phyloP scores from a whole-genome alignment of 345 rosid genomes.

The Kernera saxatilis region DNA sequence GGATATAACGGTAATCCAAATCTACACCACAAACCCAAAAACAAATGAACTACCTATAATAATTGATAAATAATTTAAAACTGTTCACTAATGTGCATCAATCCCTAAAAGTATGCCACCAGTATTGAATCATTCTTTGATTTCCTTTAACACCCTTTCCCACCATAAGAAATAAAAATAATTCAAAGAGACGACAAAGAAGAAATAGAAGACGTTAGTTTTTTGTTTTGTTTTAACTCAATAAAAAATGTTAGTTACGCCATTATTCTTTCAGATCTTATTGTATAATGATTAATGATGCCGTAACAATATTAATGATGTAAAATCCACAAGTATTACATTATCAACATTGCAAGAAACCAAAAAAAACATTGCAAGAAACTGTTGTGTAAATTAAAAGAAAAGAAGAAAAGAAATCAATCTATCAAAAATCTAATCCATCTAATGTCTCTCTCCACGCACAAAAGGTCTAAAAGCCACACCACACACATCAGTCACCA shows the following conservation, averaged over 20 bases:
- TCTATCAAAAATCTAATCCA: slow-evolving; percentile 20
- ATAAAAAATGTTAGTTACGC: not conserved
- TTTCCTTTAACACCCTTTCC: not conserved
- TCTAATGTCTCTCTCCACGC: slow-evolving; percentile 29
- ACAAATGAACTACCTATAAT: slow-evolving; percentile 8
- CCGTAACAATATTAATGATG: not conserved
- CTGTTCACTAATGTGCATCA: slow-evolving; percentile 27
- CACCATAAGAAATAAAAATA: not conserved
- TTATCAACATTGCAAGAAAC: slow-evolving; percentile 15
- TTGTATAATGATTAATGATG: not conserved
- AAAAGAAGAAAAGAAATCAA: not conserved
- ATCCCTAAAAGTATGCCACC: slow-evolving; percentile 26
- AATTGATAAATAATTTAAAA: slow-evolving; percentile 1
- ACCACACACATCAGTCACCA: slow-evolving; percentile 38
- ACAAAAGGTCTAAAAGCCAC: slow-evolving; percentile 36
- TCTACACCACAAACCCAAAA: slow-evolving; percentile 10
- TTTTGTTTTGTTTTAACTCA: no score
- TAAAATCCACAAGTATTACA: not conserved
- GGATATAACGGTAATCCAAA: slow-evolving; percentile 18
- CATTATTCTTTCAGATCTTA: slow-evolving; percentile 15
- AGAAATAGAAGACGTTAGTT: not conserved
- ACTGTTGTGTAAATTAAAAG: slow-evolving; percentile 10
- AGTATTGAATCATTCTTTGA: slow-evolving; percentile 9
- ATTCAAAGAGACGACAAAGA: not conserved
- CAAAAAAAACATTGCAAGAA: slow-evolving; percentile 8